Percentiles rank a stretch among this genome's conserved stretches.
phyloP scores from a whole-genome alignment of 176 grass and related monocot species.

The Paspalum vaginatum region DNA sequence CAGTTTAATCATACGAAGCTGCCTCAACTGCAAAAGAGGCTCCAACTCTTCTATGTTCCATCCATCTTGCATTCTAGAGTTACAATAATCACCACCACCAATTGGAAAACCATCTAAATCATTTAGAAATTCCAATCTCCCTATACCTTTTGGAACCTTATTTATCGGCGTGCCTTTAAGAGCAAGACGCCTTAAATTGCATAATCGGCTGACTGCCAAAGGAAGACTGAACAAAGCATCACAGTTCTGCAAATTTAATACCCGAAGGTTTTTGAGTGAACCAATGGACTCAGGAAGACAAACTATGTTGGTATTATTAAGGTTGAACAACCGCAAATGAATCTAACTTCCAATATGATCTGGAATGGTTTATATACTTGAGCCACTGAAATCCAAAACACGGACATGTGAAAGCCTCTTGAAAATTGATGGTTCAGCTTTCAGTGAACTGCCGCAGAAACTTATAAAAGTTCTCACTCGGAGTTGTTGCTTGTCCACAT shows the following conservation, averaged over 20 bases:
- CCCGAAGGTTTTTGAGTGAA: constrained; percentile 16
- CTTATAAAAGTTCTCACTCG: constrained; percentile 18
- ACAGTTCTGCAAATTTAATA: background rate
- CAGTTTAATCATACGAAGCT: too few relatives aligned
- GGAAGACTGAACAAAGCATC: background rate
- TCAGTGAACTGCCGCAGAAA: background rate
- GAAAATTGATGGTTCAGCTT: constrained; percentile 9
- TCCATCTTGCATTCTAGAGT: too few relatives aligned
- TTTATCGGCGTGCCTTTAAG: background rate
- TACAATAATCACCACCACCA: too few relatives aligned
- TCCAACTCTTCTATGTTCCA: too few relatives aligned
- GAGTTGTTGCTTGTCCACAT: background rate
- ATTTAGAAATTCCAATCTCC: too few relatives aligned
- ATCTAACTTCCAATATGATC: background rate
- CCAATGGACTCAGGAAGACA: constrained; percentile 6
- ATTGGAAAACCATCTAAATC: too few relatives aligned
- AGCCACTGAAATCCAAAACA: background rate
- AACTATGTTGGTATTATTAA: background rate
- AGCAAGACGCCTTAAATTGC: background rate
- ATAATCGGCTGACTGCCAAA: background rate
- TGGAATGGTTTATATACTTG: background rate
- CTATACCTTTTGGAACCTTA: constrained; percentile 27
- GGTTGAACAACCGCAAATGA: background rate
- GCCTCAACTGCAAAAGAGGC: too few relatives aligned
- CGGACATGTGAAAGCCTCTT: background rate